phyloP scores from a whole-genome alignment of 2,329 filamentous ascomycete genomes.

The Aspergillus ustus region DNA sequence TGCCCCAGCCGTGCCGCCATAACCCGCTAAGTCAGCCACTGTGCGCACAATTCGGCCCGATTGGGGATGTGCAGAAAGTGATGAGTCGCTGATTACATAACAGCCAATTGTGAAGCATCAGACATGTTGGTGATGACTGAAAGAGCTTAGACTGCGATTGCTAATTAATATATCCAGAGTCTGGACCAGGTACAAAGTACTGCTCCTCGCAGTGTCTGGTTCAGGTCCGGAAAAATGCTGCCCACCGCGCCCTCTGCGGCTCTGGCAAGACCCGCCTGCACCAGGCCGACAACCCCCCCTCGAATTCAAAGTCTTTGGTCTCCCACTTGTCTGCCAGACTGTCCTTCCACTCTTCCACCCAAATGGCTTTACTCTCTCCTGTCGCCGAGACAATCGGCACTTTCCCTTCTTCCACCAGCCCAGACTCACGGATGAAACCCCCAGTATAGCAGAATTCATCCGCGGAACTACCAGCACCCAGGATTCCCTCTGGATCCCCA shows the following conservation, averaged over 20 bases:
- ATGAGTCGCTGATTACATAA: neutral
- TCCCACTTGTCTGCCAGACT: constrained; percentile 15
- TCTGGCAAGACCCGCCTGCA: neutral
- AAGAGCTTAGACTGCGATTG: too few species aligned
- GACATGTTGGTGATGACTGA: too few species aligned
- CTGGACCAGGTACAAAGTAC: too few species aligned
- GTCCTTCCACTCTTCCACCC: constrained; percentile 21
- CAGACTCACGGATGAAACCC: neutral
- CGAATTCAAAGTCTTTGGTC: constrained; percentile 1
- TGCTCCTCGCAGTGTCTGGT: neutral
- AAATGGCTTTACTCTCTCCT: constrained; percentile 5
- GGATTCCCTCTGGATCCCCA: neutral
- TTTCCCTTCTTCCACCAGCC: neutral
- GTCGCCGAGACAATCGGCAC: neutral
- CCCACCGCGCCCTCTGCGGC: neutral
- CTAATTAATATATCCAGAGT: too few species aligned
- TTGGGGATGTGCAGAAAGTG: neutral
- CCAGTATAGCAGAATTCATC: neutral
- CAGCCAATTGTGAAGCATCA: too few species aligned
- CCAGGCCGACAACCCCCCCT: constrained; percentile 1
- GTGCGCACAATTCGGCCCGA: neutral
- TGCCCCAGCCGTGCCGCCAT: neutral
- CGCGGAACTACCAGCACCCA: neutral
- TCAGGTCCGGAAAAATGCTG: neutral
- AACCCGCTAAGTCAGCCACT: neutral